Base-by-base conservation (phyloP, 2,329 filamentous ascomycete species). In the Fusarium sp. region DNA sequence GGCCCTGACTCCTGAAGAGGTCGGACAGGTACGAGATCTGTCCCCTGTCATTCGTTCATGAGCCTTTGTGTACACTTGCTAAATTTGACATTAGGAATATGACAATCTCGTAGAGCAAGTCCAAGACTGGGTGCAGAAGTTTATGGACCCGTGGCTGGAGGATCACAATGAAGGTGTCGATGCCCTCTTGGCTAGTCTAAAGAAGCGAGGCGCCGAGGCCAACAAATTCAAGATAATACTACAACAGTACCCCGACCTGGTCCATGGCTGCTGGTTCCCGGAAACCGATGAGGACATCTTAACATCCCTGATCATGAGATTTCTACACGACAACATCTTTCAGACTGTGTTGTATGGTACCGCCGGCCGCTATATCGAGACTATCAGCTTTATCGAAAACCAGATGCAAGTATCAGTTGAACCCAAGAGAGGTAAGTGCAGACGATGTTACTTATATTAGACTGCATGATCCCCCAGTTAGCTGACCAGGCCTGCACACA, bases 281-380 rank as follows among this genome's bases (percentile, higher is more conserved):
- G 79, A 80, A 42, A 80, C 79, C 4, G 80, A 82, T 42, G 76
- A 80, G 11, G 79, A 81, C 21, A 72, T 82, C 10, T 43, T 80
- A 19, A 71, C 75, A 19, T 76, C 78, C 17, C 62, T 81, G 13
- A 74, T 80, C 22, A 70, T 81, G 74, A 74, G 80, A 38, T 80
- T 71, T 34, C 65, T 81, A 21, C 68, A 79, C 22, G 77, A 79
- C 39, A 72, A 76, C 24, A 76, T 81, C 43, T 81, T 81, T 54
- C 74, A 79, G 46, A 71, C 71, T 19, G 69, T 73, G 7, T 61
- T 82, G 7, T 80, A 78, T 47, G 76, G 76, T 5, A 50, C 66
- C 10, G 52, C 72, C 6, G 52, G 67, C 1, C 45, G 59, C 9
- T 66, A 72, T 17, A 75, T 76, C 6, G 73, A 76, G 39, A 54